Conservation (phyloP, 2,329 filamentous ascomycete genomes). For the Cytospora piceicola region DNA sequence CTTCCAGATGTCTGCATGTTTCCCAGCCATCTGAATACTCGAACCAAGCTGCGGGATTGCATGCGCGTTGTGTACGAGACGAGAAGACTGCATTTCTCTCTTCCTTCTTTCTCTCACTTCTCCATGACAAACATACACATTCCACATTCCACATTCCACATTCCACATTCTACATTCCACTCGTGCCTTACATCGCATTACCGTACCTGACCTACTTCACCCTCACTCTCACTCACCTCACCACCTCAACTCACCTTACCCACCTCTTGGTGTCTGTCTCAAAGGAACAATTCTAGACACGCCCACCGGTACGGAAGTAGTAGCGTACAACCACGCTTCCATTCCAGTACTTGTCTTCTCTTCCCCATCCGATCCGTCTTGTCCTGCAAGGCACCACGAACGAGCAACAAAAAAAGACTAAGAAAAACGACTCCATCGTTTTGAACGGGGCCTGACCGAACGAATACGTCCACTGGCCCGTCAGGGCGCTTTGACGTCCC, state of each 20-base stretch:
- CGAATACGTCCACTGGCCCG: conserved; percentile 20
- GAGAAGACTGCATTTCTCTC: conserved; percentile 26
- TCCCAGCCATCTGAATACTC: conserved; percentile 35
- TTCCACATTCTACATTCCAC: neutral
- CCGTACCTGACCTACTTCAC: neutral
- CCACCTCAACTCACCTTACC: conserved; percentile 5
- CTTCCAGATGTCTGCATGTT: conserved; percentile 19
- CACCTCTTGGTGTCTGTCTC: neutral
- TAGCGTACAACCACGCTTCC: neutral
- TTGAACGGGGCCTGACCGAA: conserved; percentile 4
- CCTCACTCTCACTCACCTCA: neutral
- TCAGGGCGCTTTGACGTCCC: conserved; percentile 29
- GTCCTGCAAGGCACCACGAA: conserved; percentile 10
- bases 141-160: conserved; percentile 20
- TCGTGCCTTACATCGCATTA: neutral
- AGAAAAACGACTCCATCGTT: neutral
- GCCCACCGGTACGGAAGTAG: neutral
- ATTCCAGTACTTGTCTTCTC: neutral
- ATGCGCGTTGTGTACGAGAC: conserved; percentile 19
- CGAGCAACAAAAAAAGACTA: neutral
- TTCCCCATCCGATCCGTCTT: neutral
- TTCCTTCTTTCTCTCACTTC: conserved; percentile 10
- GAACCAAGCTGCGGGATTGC: conserved; percentile 19
- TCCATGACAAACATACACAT: conserved; percentile 17
- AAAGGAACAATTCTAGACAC: neutral